phyloP scores from a whole-genome alignment of 2,329 filamentous ascomycete genomes.

The Triangularia setosa region DNA sequence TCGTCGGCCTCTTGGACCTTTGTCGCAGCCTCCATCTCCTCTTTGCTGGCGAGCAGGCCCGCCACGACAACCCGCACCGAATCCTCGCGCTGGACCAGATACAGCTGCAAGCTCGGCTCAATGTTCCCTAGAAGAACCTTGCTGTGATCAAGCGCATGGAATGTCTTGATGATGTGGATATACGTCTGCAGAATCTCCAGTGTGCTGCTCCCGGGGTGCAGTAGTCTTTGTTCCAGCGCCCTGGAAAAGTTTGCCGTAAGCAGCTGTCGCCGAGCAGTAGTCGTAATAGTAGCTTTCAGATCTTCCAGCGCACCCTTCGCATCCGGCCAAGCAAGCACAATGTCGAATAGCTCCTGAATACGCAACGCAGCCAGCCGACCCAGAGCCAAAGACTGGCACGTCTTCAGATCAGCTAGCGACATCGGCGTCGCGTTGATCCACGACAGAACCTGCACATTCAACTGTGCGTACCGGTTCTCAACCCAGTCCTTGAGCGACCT shows the following conservation, averaged over 20 bases:
- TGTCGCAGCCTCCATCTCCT: slow-evolving; percentile 33
- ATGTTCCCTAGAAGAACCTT: slow-evolving; percentile 74
- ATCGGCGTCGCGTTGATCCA: slow-evolving; percentile 38
- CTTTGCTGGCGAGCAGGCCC: slow-evolving; percentile 63
- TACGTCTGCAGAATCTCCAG: slow-evolving; percentile 73
- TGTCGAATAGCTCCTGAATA: slow-evolving; percentile 72
- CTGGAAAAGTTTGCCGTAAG: slow-evolving; percentile 67
- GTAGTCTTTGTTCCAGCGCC: slow-evolving; percentile 60
- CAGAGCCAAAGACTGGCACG: slow-evolving; percentile 68
- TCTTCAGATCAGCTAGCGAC: slow-evolving; percentile 55
- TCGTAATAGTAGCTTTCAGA: slow-evolving; percentile 65
- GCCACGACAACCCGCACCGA: slow-evolving; percentile 74
- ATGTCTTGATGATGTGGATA: slow-evolving; percentile 73
- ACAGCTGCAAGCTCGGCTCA: slow-evolving; percentile 68
- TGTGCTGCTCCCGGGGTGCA: slow-evolving; percentile 74
- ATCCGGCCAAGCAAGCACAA: slow-evolving; percentile 70
- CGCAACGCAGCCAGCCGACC: slow-evolving; percentile 65
- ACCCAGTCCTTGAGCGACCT: slow-evolving; percentile 63
- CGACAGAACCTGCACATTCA: slow-evolving; percentile 59
- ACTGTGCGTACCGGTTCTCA: slow-evolving; percentile 60
- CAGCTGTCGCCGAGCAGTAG: slow-evolving; percentile 63
- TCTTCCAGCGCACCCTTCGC: slow-evolving; percentile 71
- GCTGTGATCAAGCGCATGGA: slow-evolving; percentile 70
- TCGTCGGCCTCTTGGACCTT: slow-evolving; percentile 30
- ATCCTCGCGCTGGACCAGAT: slow-evolving; percentile 70